Evolutionary conservation across 2,329 filamentous ascomycete genomes (phyloP), one percentile per base, ranked within the genome.

Genomic region (Claviceps sp.): DNA sequence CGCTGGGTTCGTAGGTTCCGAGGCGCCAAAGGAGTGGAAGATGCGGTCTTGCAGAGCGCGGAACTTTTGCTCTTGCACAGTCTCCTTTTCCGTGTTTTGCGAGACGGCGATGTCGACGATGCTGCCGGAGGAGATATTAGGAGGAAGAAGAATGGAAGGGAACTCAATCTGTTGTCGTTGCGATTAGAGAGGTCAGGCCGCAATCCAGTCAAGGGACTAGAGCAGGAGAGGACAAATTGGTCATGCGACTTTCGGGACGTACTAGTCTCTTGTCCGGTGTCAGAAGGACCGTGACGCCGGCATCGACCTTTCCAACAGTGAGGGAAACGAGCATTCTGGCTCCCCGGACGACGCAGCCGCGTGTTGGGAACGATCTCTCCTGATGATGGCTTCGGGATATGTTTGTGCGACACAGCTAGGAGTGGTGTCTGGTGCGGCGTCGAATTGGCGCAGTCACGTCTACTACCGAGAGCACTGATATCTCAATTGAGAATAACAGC

Each of bases 281-380:
- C 64, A 98, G 75, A 51, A 98, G 83, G 56, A 98, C 93, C 48
- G 93, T 95, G 66, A 98, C 91, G 71, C 93, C 93, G 63, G 93
- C 93, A 71, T 98, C 93, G 71, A 98, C 93, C 75, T 98, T 98
- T 76, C 93, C 93, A 70, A 98, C 93, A 49, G 91, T 97, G 66
- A 98, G 79, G 59, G 93, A 97, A 71, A 98, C 88, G 64, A 97
- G 79, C 93, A 98, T 97, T 49, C 66, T 51, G 52, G 17, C n/a
- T 34, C 29, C 37, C 36, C 4, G n/a, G 38, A 17, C 40, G 8
- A 3, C 26, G 51, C 47, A 23, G 48, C 36, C 20, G 37, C 48
- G 46, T 9, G n/a, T 45, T 20, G 49, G 40, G 29, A 43, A 40
- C 43, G 9, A 2, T 17, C 4, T 29, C 16, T 50, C 42, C 49